Conservation (phyloP, 176 grass and related monocot species). For the Lolium rigidum region DNA sequence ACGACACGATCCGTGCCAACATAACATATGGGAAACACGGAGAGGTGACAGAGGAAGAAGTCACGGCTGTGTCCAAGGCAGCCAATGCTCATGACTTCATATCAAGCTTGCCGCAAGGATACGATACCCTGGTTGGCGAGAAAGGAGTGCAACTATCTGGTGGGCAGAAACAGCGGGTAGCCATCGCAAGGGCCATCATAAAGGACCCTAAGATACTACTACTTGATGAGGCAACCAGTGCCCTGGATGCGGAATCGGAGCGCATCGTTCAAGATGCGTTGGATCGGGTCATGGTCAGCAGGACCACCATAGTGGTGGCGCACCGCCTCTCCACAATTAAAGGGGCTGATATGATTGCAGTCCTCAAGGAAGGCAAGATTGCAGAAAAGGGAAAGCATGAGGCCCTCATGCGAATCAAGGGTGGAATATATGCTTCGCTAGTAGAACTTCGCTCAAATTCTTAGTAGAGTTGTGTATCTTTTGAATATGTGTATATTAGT, state of each 20-base stretch:
- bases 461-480: conserved; percentile 27
- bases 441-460: conserved; percentile 38
- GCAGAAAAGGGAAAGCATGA: conserved; percentile 60
- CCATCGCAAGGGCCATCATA: conserved; percentile 65
- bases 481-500: neutral
- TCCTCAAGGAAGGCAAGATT: conserved; percentile 60
- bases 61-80: conserved; percentile 44
- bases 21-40: conserved; percentile 53
- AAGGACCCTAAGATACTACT: conserved; percentile 64
- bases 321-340: conserved; percentile 67
- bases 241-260: conserved; percentile 60
- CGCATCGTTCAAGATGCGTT: conserved; percentile 56
- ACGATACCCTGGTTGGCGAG: conserved; percentile 52
- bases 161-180: conserved; percentile 65
- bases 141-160: conserved; percentile 66
- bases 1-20: conserved; percentile 59
- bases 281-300: conserved; percentile 54
- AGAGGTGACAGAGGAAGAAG: conserved; percentile 51
- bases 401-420: conserved; percentile 46
- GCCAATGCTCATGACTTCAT: conserved; percentile 67
- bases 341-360: conserved; percentile 62
- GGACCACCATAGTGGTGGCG: conserved; percentile 60
- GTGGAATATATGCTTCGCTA: conserved; percentile 56
- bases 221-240: conserved; percentile 65
- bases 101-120: conserved; percentile 57